A percentile compares a stretch with the other conserved stretches of the same genome.
phyloP scores from a whole-genome alignment of 1,284 basidiomycete species.

The Sphagnurus paluster region DNA sequence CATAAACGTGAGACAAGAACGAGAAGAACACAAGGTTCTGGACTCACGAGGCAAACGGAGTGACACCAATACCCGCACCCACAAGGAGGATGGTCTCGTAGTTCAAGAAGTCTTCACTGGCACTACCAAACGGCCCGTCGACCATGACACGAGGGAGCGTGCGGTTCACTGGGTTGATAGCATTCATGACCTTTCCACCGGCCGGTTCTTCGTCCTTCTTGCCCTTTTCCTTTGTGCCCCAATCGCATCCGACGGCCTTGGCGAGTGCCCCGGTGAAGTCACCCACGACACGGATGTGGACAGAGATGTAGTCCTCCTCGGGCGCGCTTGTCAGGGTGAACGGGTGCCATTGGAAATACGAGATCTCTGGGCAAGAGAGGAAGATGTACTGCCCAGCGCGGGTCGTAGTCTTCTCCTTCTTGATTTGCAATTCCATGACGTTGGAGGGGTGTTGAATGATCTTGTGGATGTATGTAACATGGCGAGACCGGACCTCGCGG shows the following conservation, averaged over 20 bases:
- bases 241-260: conserved; percentile 81
- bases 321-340: conserved; percentile 90
- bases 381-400: conserved; percentile 90
- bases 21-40: neutral
- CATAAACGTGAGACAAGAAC: conserved; percentile 6
- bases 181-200: conserved; percentile 57
- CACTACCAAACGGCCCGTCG: conserved; percentile 85
- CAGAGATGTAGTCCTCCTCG: conserved; percentile 88
- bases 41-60: conserved; percentile 85
- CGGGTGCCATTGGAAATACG: conserved; percentile 94
- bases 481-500: conserved; percentile 84
- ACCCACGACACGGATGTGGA: conserved; percentile 85
- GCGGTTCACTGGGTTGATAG: conserved; percentile 65
- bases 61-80: conserved; percentile 90
- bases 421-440: conserved; percentile 91
- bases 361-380: conserved; percentile 82
- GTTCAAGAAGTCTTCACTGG: conserved; percentile 84
- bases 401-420: conserved; percentile 83
- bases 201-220: conserved; percentile 39
- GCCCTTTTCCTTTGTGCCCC: conserved; percentile 54
- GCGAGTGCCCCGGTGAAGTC: conserved; percentile 85
- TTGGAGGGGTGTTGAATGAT: conserved; percentile 91
- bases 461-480: conserved; percentile 87
- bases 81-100: conserved; percentile 85
- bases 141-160: conserved; percentile 87